These are phyloP conservation scores for Solanum habrochaites DNA, from an alignment of 257 asterid genomes.

Conservation along the genomic window DNA sequence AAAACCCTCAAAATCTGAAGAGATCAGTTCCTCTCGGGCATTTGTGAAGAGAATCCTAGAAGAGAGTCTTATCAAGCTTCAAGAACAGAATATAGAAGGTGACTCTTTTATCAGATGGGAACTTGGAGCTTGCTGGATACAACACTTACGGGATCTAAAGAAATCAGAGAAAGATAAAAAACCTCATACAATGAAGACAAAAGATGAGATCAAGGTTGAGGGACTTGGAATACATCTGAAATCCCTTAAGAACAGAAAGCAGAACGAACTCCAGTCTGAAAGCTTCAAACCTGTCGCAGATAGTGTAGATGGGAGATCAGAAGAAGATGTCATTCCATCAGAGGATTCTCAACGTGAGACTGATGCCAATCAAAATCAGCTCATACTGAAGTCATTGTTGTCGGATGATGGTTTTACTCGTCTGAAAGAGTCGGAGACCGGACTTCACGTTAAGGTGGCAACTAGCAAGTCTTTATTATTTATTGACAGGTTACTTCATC, in stretches of 20 bases:
- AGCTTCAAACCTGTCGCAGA: conserved; percentile 23
- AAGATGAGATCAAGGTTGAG: conserved; percentile 89
- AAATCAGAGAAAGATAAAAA: conserved; percentile 84
- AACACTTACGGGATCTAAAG: conserved; percentile 85
- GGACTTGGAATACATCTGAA: conserved; percentile 88
- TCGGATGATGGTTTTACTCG: conserved; percentile 63
- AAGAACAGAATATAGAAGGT: conserved; percentile 44
- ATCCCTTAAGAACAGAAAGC: conserved; percentile 72
- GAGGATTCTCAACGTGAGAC: conserved; percentile 34
- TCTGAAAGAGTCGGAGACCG: conserved; percentile 78
- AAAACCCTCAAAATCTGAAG: conserved; percentile 37
- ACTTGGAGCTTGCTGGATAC: conserved; percentile 99
- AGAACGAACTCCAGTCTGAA: conserved; percentile 38
- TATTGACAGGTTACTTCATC: background rate
- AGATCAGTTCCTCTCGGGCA: conserved; percentile 40
- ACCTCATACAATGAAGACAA: conserved; percentile 28
- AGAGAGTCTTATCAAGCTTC: conserved; percentile 73
- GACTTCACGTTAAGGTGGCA: conserved; percentile 80
- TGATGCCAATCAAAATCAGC: conserved; percentile 43
- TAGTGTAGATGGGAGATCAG: conserved; percentile 35
- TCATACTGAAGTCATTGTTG: conserved; percentile 42
- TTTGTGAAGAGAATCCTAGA: conserved; percentile 67
- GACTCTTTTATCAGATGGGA: conserved; percentile 91
- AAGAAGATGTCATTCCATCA: conserved; percentile 15
- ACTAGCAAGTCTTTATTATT: background rate